A percentile compares a stretch with the other conserved stretches of the same genome.
phyloP scores from a whole-genome alignment of 495 filamentous ascomycete species.

The Tuber calosporum region DNA sequence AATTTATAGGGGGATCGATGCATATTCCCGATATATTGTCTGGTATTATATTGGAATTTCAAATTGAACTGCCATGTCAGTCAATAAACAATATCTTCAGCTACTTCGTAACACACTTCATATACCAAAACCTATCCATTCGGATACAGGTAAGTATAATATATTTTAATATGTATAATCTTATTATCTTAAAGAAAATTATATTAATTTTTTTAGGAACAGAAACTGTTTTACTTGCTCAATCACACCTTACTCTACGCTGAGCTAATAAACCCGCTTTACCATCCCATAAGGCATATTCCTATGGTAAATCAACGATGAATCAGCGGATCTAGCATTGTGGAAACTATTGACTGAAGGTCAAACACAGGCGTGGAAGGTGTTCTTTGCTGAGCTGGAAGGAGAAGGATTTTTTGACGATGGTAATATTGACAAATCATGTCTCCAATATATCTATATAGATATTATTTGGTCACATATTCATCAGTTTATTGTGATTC shows the following conservation, averaged over 20 bases:
- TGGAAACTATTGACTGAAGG: constrained; percentile 11
- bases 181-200: no score
- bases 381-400: not conserved
- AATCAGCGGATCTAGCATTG: constrained; percentile 7
- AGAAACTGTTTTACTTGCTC: not conserved
- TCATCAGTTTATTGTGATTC: not conserved
- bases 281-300: not conserved
- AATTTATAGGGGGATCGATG: constrained; percentile 20
- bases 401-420: not conserved
- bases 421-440: not conserved
- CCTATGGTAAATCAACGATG: not conserved
- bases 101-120: no score
- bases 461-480: constrained; percentile 8
- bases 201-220: no score
- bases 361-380: constrained; percentile 8
- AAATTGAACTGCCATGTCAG: no score
- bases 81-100: no score
- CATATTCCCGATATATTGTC: constrained; percentile 12
- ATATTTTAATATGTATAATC: no score
- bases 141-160: no score
- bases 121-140: no score
- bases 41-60: constrained; percentile 7
- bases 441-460: constrained; percentile 15
- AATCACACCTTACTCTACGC: not conserved
- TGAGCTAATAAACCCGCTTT: constrained; percentile 1